A percentile compares a stretch with the other conserved stretches of the same genome.
Conservation (phyloP, 176 grass and related monocot species). For the Hyparrhenia diplandra region DNA sequence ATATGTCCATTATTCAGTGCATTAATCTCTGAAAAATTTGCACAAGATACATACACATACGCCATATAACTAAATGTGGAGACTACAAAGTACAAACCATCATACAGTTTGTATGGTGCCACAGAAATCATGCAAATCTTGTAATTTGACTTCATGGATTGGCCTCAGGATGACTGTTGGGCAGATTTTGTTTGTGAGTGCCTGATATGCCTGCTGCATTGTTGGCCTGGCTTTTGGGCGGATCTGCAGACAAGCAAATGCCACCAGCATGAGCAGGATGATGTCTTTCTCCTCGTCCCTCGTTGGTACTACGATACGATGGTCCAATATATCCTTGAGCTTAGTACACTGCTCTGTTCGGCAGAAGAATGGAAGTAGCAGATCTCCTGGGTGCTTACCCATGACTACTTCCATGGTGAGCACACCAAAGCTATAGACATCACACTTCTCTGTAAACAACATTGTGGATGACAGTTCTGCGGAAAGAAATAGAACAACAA, state of each 20-base stretch:
- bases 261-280: not conserved
- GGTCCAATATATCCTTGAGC: too few relatives aligned
- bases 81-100: not conserved
- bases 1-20: not conserved
- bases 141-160: not conserved
- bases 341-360: too few relatives aligned
- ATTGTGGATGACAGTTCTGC: too few relatives aligned
- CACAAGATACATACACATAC: not conserved
- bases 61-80: not conserved
- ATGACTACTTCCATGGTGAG: too few relatives aligned
- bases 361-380: too few relatives aligned
- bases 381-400: too few relatives aligned
- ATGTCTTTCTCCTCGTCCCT: too few relatives aligned
- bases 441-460: too few relatives aligned
- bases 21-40: not conserved
- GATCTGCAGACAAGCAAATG: constrained; percentile 27
- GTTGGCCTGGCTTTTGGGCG: constrained; percentile 12
- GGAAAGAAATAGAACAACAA: too few relatives aligned
- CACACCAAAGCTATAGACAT: too few relatives aligned
- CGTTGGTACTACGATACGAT: too few relatives aligned
- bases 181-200: not conserved
- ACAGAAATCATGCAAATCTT: constrained; percentile 21
- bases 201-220: constrained; percentile 22
- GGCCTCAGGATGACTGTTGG: not conserved
- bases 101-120: not conserved